A percentile compares a stretch with the other conserved stretches of the same genome.
phyloP scores from a whole-genome alignment of 345 rosid genomes.

The Geranium rotundifolium region DNA sequence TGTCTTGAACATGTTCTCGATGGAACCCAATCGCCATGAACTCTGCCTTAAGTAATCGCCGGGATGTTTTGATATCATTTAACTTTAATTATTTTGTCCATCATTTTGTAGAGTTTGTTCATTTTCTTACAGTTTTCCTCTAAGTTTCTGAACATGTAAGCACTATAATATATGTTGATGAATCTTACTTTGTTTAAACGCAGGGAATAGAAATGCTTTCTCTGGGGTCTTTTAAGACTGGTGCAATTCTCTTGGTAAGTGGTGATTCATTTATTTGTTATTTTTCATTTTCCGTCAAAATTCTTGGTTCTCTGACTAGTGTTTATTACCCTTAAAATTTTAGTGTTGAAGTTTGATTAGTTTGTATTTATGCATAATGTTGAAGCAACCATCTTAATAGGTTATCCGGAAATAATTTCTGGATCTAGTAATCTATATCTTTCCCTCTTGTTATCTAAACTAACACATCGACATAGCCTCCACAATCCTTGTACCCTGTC shows the following conservation, averaged over 20 bases:
- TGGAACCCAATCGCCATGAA: background rate
- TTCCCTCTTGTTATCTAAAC: too few relatives aligned
- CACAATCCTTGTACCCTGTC: too few relatives aligned
- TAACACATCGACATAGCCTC: too few relatives aligned
- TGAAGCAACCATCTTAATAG: background rate
- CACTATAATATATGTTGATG: background rate
- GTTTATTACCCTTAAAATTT: too few relatives aligned
- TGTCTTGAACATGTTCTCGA: too few relatives aligned
- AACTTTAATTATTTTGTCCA: background rate
- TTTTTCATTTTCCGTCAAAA: background rate
- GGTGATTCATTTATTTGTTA: background rate
- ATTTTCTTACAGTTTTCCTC: background rate
- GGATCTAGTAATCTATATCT: too few relatives aligned
- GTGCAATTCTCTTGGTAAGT: slow-evolving; percentile 89
- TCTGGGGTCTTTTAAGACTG: slow-evolving; percentile 94
- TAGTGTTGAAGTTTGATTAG: too few relatives aligned
- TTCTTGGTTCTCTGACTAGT: background rate
- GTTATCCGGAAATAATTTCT: too few relatives aligned
- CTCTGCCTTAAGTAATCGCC: background rate
- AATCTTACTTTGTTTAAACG: slow-evolving; percentile 5
- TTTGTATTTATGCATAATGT: background rate
- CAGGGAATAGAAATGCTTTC: slow-evolving; percentile 99
- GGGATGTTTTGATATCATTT: too few relatives aligned
- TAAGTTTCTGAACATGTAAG: too few relatives aligned
- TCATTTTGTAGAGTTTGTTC: background rate